These are phyloP conservation scores for Fagopyrum tataricum DNA, from an alignment of 148 eudicot species.

Conservation along the genomic window DNA sequence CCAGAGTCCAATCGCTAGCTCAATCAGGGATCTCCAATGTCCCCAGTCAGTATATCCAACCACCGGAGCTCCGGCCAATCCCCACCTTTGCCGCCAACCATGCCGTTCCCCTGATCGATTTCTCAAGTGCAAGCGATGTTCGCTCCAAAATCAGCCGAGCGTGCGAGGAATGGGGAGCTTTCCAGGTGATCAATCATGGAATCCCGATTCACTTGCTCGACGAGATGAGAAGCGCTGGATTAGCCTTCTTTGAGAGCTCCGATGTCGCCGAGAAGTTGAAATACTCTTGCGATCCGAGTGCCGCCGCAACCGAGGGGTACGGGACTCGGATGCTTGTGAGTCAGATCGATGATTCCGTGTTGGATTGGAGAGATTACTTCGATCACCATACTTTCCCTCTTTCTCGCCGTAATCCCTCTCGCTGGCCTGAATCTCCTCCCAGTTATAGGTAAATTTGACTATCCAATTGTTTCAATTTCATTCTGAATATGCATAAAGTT, in stretches of 20 bases:
- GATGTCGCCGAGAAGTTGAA: slow-evolving; percentile 40
- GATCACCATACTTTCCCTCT: slow-evolving; percentile 86
- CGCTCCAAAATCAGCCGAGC: slow-evolving; percentile 27
- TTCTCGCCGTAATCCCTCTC: slow-evolving; percentile 44
- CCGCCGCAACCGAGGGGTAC: slow-evolving; percentile 72
- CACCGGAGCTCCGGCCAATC: slow-evolving; percentile 37
- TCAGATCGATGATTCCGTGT: slow-evolving; percentile 49
- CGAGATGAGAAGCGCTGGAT: slow-evolving; percentile 45
- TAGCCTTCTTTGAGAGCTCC: slow-evolving; percentile 49
- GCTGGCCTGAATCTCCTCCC: slow-evolving; percentile 63
- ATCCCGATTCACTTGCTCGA: slow-evolving; percentile 39
- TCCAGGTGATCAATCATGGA: slow-evolving; percentile 65
- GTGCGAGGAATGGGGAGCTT: slow-evolving; percentile 83
- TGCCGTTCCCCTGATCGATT: slow-evolving; percentile 52
- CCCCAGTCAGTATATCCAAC: slow-evolving; percentile 49
- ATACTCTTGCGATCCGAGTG: slow-evolving; percentile 38
- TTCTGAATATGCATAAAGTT: not conserved
- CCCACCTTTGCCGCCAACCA: slow-evolving; percentile 6
- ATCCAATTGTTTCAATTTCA: not conserved
- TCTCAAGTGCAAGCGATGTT: slow-evolving; percentile 22
- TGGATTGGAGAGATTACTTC: slow-evolving; percentile 97
- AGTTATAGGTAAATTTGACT: slow-evolving; percentile 50
- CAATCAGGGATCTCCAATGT: slow-evolving; percentile 18
- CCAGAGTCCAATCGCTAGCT: slow-evolving; percentile 37
- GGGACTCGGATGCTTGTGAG: slow-evolving; percentile 81